phyloP scores from a whole-genome alignment of 805 yeast species.

The Kazachstania taianensis region DNA sequence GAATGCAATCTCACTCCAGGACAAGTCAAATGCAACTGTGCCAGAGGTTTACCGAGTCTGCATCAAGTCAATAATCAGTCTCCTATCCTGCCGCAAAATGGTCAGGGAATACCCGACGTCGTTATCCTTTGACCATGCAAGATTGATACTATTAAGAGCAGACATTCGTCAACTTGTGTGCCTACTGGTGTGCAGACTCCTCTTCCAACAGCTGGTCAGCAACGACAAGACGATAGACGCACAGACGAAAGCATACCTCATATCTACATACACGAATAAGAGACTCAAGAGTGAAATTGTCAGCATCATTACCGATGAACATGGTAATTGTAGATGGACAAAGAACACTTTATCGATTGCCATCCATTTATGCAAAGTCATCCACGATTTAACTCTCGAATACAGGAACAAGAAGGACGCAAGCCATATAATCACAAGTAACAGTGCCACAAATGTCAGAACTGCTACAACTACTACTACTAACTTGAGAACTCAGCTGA shows the following conservation, averaged over 20 bases:
- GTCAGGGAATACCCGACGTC: slow-evolving; percentile 75
- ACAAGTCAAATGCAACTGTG: slow-evolving; percentile 8
- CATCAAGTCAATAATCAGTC: slow-evolving; percentile 45
- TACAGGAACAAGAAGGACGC: slow-evolving; percentile 7
- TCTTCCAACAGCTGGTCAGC: slow-evolving; percentile 59
- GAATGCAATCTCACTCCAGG: slow-evolving; percentile 4
- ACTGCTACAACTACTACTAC: not conserved
- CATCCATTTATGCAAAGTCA: slow-evolving; percentile 35
- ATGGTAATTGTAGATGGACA: slow-evolving; percentile 86
- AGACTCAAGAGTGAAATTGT: slow-evolving; percentile 59
- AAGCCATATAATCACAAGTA: no score
- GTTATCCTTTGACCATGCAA: slow-evolving; percentile 72
- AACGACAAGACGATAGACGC: slow-evolving; percentile 24
- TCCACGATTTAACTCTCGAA: slow-evolving; percentile 24
- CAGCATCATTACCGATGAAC: slow-evolving; percentile 74
- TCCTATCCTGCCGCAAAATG: slow-evolving; percentile 72
- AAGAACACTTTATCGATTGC: slow-evolving; percentile 65
- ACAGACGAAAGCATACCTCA: slow-evolving; percentile 29
- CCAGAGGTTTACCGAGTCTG: slow-evolving; percentile 32
- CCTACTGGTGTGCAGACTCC: slow-evolving; percentile 57
- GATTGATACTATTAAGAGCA: slow-evolving; percentile 68
- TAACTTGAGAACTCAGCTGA: slow-evolving; percentile 8
- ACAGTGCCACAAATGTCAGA: slow-evolving; percentile 1
- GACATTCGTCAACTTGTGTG: slow-evolving; percentile 81
- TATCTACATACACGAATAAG: slow-evolving; percentile 31